Percentiles rank a stretch among this genome's conserved stretches.
phyloP scores from a whole-genome alignment of 1,139 yeast genomes.

The Hansenula sp. region DNA sequence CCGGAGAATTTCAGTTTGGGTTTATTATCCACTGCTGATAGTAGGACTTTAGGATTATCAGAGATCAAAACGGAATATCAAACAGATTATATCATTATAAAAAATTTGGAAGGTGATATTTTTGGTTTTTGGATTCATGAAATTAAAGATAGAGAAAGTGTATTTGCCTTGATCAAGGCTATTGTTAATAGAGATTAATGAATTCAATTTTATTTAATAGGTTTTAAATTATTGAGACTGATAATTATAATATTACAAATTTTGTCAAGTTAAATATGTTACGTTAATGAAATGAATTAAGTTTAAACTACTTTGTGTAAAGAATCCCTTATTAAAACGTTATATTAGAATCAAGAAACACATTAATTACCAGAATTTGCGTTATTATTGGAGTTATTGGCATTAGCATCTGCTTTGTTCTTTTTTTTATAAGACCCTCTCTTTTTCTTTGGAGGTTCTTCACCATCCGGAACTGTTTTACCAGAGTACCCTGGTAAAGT shows the following conservation, averaged over 20 bases:
- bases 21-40: conserved; percentile 52
- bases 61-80: conserved; percentile 75
- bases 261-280: neutral
- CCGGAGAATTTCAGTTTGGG: conserved; percentile 83
- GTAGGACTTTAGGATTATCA: conserved; percentile 36
- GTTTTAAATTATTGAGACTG: too few species aligned
- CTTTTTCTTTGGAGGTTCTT: conserved; percentile 23
- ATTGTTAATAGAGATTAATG: conserved; percentile 31
- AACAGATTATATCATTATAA: conserved; percentile 76
- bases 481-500: conserved; percentile 23
- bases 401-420: conserved; percentile 11
- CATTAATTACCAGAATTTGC: neutral
- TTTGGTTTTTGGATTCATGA: conserved; percentile 90
- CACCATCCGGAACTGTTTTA: conserved; percentile 22
- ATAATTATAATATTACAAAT: too few species aligned
- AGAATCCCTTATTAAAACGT: too few species aligned
- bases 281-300: conserved; percentile 1
- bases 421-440: conserved; percentile 27
- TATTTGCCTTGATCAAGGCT: conserved; percentile 57
- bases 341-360: neutral
- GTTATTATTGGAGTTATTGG: neutral
- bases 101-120: conserved; percentile 71
- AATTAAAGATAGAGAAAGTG: conserved; percentile 64
- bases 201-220: too few species aligned
- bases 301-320: neutral